Base-by-base conservation (phyloP, 345 rosid genomes). In the Eutrema yunnanense region DNA sequence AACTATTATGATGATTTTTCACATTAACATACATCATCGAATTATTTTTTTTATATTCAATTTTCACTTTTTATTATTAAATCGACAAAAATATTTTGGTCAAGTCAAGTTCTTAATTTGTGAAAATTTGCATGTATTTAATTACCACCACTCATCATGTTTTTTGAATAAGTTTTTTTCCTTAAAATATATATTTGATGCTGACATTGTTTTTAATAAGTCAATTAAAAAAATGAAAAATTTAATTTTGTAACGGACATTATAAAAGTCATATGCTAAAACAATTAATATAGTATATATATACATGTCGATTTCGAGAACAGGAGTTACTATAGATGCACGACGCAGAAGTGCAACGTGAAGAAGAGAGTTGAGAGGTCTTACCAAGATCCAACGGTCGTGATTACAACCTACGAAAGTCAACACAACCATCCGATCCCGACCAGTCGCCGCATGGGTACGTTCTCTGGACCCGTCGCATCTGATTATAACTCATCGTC, bases 281-380 rank as follows among this genome's bases (percentile, higher is more conserved):
- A 61, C 61, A 34, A 3, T 37, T 12, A 19, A 19, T 19, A 19
- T 27, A 42, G 22, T 6, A 11, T 42, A 32, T 6, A 11, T 42
- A 32, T 65, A 26, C 22, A 19, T 19, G 22, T 59, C 26, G 14
- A 67, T 75, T 19, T 38, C 26, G 50, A 38, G 11, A 56, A 51
- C 70, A 93, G 98, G 72, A 90, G 98, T 81, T 93, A 93, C 73
- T 93, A 93, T 36, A 77, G 96, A 76, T 93, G 98, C 96, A 93
- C 98, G 11, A 93, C 87, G 3, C 93, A 86, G 75, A 90, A 85
- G 53, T 93, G 97, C 72, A 84, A 74, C 2, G 98, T 93, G 29
- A 93, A 93, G 90, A 90, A 93, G 69, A 72, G 97, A 7, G 94
- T 93, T 6, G 98, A 93, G 52, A 84, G 97, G 38, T 90, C 98